Evolutionary conservation across 306 rosid genomes (phyloP), one percentile per base, ranked within the genome.

Genomic region (Rosa lucieae): DNA sequence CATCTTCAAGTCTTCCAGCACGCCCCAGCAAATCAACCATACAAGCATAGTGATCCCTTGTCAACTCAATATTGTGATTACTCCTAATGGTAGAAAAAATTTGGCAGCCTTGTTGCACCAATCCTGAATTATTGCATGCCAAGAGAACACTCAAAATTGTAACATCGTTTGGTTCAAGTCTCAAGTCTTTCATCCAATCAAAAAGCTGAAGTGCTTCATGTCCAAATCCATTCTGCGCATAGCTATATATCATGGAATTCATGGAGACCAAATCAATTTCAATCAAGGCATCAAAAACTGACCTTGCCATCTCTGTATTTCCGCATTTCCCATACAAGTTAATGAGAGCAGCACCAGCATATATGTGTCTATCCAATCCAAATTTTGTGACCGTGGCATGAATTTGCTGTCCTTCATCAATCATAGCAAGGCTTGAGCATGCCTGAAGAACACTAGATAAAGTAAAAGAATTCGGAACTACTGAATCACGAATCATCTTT

Each of bases 241-340:
- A 89, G 72, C 87, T 81, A 85, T 86, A 91, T 68, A 92, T 92
- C 91, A 91, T 88, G 44, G 91, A 86, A 77, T 89, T 91, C 59
- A 85, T 70, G n/a, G 92, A 83, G 56, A 90, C 88, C 78, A 88
- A 49, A 73, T 92, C 77, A 74, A 23, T 56, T 56, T 74, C 77
- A 40, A 40, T 74, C 29, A 74, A 74, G 68, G 49, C 77, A 74
- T 56, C 68, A 74, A 74, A 74, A 74, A 56, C 77, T n/a, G 77
- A 91, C 83, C 90, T 87, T 67, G 93, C 93, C 87, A 79, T 84
- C 40, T 80, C 86, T 63, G 78, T 32, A 83, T 55, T 78, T 83
- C 96, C 96, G 53, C 93, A 91, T 88, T 91, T 91, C 63, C 96
- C 96, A 75, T 89, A 87, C 85, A 91, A 76, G 78, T 82, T 83